These are phyloP conservation scores for Sugiyamaella neomexicana DNA, from an alignment of 1,139 yeast species.

Conservation along the genomic window DNA sequence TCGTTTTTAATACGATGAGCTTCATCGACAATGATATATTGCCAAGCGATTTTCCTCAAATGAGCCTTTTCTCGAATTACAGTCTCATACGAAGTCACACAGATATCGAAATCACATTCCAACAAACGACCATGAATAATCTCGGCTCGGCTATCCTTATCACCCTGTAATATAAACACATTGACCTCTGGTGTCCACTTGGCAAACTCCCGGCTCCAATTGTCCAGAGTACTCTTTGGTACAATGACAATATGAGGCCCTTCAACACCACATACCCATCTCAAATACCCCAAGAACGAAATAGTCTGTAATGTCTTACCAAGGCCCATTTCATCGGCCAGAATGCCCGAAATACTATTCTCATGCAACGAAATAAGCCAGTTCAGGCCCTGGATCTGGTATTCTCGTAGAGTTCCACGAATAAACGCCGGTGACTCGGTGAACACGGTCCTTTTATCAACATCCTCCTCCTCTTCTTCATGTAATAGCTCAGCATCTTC, in stretches of 20 bases:
- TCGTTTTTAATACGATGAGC: constrained; percentile 97
- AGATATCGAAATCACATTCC: constrained; percentile 83
- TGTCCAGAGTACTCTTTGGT: constrained; percentile 92
- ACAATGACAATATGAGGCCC: constrained; percentile 94
- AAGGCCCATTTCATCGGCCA: constrained; percentile 98
- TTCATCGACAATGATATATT: constrained; percentile 90
- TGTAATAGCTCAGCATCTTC: constrained; percentile 88
- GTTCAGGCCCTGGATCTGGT: constrained; percentile 90
- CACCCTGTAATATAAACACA: constrained; percentile 82
- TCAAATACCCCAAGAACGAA: constrained; percentile 81
- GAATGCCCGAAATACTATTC: constrained; percentile 82
- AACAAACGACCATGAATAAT: constrained; percentile 61
- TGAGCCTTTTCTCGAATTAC: constrained; percentile 84
- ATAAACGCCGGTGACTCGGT: constrained; percentile 77
- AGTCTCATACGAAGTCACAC: constrained; percentile 89
- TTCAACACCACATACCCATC: constrained; percentile 69
- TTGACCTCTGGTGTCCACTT: constrained; percentile 97
- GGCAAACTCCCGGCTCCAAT: constrained; percentile 92
- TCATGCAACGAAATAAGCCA: constrained; percentile 86
- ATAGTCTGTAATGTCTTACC: constrained; percentile 96
- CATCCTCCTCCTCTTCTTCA: constrained; percentile 58
- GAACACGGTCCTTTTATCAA: constrained; percentile 47
- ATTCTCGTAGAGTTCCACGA: constrained; percentile 42
- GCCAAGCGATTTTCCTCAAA: constrained; percentile 86
- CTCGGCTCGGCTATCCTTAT: constrained; percentile 68